A percentile compares a stretch with the other conserved stretches of the same genome.
phyloP scores from a whole-genome alignment of 306 rosid genomes.

The Cucumis hystrix region DNA sequence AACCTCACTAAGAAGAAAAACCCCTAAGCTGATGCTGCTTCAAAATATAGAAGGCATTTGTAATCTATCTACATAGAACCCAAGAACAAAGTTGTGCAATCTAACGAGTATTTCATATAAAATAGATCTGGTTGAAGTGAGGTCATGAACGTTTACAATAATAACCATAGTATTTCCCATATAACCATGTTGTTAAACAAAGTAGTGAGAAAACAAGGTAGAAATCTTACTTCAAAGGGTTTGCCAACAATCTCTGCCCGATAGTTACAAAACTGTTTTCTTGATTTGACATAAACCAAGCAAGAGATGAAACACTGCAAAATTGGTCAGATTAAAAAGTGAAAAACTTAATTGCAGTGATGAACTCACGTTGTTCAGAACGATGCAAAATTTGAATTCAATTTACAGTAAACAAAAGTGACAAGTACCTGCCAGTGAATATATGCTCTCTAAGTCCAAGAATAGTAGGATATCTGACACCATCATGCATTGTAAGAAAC shows the following conservation, averaged over 20 bases:
- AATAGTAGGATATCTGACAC: conserved; percentile 67
- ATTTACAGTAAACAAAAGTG: conserved; percentile 12
- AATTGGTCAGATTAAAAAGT: conserved; percentile 7
- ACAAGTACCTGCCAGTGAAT: conserved; percentile 81
- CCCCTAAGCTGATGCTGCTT: not conserved
- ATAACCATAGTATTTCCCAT: not conserved
- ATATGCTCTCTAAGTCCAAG: conserved; percentile 97
- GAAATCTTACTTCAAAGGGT: conserved; percentile 60
- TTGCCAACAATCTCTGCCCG: conserved; percentile 90
- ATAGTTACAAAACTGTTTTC: conserved; percentile 93
- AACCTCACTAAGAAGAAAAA: not conserved
- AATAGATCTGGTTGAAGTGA: too few relatives aligned
- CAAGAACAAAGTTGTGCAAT: too few relatives aligned
- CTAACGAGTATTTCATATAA: too few relatives aligned
- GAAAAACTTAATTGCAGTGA: not conserved
- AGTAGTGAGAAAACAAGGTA: not conserved
- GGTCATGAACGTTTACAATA: not conserved
- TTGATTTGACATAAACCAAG: conserved; percentile 97
- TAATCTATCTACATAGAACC: too few relatives aligned
- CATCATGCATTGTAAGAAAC: conserved; percentile 46
- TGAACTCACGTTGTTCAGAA: conserved; percentile 10
- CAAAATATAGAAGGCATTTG: not conserved
- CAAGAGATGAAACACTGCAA: conserved; percentile 96
- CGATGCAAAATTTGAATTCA: conserved; percentile 6
- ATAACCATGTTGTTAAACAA: not conserved